Conservation (phyloP, 176 grass and related monocot genomes). For the Eragrostis curvula region DNA sequence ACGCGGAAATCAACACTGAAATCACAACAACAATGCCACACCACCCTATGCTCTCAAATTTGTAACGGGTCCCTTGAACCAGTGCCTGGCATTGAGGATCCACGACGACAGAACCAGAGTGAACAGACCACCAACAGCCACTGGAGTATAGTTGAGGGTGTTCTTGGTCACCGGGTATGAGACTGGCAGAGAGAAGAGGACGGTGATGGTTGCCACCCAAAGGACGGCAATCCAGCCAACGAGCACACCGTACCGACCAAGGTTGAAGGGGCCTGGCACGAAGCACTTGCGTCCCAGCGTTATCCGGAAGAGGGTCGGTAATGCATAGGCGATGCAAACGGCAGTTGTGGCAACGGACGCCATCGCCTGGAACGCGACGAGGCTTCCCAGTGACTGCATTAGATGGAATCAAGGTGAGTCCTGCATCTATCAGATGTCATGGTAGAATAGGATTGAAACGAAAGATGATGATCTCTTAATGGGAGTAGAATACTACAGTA, state of each 20-base stretch:
- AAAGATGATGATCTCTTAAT: too few relatives aligned
- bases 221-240: conserved; percentile 85
- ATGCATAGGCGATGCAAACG: conserved; percentile 80
- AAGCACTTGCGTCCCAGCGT: conserved; percentile 76
- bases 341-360: conserved; percentile 87
- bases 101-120: conserved; percentile 53
- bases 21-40: not conserved
- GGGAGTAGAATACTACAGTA: too few relatives aligned
- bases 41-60: conserved; percentile 40
- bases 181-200: conserved; percentile 88
- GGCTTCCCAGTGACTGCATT: conserved; percentile 79
- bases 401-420: not conserved
- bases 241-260: conserved; percentile 62
- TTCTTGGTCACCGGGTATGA: conserved; percentile 80
- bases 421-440: not conserved
- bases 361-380: conserved; percentile 98
- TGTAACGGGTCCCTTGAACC: conserved; percentile 79
- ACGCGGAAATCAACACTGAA: not conserved
- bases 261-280: conserved; percentile 74
- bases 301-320: conserved; percentile 84
- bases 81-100: conserved; percentile 70
- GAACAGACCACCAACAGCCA: conserved; percentile 71
- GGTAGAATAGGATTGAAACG: not conserved
- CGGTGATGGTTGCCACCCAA: conserved; percentile 90
- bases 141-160: conserved; percentile 80